phyloP scores from a whole-genome alignment of 2,329 filamentous ascomycete genomes.

The Aspergillus tubingensis region DNA sequence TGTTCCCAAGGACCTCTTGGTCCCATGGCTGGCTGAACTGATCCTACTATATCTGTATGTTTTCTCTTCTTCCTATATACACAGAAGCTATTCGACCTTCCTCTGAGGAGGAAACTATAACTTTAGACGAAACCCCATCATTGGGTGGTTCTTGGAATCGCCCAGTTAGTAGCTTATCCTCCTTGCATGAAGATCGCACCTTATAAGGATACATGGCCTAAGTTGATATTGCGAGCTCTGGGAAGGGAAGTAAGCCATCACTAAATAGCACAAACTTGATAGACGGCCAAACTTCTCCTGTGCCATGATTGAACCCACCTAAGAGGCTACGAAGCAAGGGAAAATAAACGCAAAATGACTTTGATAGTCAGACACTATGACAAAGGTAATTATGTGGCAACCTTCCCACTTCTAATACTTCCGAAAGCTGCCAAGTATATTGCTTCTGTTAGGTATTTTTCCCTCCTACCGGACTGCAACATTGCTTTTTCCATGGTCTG shows the following conservation, averaged over 20 bases:
- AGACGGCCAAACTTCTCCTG: background rate
- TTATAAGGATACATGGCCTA: background rate
- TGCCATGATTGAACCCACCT: conserved; percentile 10
- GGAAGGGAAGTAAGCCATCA: background rate
- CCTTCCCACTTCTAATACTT: conserved; percentile 6
- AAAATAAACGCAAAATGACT: background rate
- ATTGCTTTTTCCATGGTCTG: conserved; percentile 6
- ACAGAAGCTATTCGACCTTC: no score
- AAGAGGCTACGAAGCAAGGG: conserved; percentile 14
- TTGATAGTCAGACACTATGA: background rate
- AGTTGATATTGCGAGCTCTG: background rate
- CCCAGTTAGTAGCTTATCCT: conserved; percentile 9
- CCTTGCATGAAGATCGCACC: conserved; percentile 15
- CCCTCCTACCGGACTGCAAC: background rate
- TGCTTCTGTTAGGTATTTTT: background rate
- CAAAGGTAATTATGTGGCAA: background rate
- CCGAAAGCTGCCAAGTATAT: background rate
- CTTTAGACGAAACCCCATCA: background rate
- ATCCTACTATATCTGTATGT: no score
- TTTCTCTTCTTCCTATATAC: no score
- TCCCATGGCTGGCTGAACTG: no score
- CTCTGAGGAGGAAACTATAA: background rate
- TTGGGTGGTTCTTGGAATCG: background rate
- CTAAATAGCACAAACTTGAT: background rate
- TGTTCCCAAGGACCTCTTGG: no score